Percentiles rank a stretch among this genome's conserved stretches.
phyloP scores from a whole-genome alignment of 148 eudicot species.

The Cornus controversa region DNA sequence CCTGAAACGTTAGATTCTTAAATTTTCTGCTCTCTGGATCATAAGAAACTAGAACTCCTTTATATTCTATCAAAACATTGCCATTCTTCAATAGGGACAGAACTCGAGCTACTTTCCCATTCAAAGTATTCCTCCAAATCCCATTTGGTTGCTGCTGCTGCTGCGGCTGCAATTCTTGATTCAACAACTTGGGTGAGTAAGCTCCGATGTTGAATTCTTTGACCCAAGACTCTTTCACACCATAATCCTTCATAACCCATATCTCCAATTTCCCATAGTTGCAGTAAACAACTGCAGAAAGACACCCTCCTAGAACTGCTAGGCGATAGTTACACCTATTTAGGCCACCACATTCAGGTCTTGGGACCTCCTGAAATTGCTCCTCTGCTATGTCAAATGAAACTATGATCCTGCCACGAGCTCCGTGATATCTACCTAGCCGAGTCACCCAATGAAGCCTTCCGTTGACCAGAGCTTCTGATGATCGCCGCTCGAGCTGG shows the following conservation, averaged over 20 bases:
- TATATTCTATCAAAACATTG: conserved; percentile 24
- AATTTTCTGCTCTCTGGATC: conserved; percentile 20
- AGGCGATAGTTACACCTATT: conserved; percentile 21
- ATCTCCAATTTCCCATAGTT: conserved; percentile 17
- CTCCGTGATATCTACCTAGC: not conserved
- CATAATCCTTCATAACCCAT: conserved; percentile 42
- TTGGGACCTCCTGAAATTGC: conserved; percentile 20
- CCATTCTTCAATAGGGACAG: conserved; percentile 30
- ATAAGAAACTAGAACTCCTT: conserved; percentile 25
- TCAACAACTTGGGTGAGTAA: conserved; percentile 10
- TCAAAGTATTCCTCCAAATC: conserved; percentile 21
- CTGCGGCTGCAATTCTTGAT: not conserved
- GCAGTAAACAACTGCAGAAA: conserved; percentile 18
- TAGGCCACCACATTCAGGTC: conserved; percentile 12
- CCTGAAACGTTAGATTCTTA: conserved; percentile 22
- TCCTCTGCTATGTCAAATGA: conserved; percentile 35
- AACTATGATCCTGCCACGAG: conserved; percentile 7
- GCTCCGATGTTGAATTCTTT: conserved; percentile 17
- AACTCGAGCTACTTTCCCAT: conserved; percentile 12
- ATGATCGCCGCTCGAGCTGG: conserved; percentile 13
- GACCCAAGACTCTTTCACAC: conserved; percentile 34
- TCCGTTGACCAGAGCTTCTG: conserved; percentile 26
- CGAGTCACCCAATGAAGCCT: conserved; percentile 38
- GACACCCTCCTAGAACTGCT: conserved; percentile 26
- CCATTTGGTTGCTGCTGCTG: conserved; percentile 1